These are phyloP conservation scores for Saccharum spontaneum DNA, from an alignment of 176 grass and related monocot species.

Conservation along the genomic window DNA sequence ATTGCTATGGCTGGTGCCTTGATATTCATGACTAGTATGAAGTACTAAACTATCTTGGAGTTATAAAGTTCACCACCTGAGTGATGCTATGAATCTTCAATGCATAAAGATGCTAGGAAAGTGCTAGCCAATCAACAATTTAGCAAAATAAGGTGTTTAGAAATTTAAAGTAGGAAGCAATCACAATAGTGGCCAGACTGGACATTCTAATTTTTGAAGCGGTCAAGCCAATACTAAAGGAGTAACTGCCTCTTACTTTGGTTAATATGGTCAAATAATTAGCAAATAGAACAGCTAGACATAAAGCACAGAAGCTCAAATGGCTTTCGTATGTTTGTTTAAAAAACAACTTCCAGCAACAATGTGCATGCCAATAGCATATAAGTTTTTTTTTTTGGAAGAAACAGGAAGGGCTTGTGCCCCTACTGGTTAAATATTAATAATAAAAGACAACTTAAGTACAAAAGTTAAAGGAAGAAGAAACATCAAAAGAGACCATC, in stretches of 20 bases:
- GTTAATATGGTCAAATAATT: neutral
- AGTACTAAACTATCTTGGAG: neutral
- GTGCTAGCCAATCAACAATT: neutral
- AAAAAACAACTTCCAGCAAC: neutral
- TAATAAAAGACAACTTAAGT: neutral
- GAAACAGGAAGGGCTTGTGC: neutral
- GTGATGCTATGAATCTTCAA: neutral
- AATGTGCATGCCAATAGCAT: conserved; percentile 10
- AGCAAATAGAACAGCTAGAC: neutral
- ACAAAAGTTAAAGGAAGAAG: neutral
- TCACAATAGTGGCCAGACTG: neutral
- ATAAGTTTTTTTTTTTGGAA: neutral
- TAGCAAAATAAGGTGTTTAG: conserved; percentile 4
- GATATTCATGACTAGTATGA: neutral
- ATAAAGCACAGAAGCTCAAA: conserved; percentile 4
- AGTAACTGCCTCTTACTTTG: neutral
- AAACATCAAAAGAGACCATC: neutral
- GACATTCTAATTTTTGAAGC: neutral
- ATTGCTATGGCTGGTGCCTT: neutral
- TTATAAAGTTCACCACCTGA: neutral
- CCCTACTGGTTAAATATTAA: neutral
- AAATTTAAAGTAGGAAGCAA: conserved; percentile 15
- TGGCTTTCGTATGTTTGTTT: neutral
- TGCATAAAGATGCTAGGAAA: conserved; percentile 6
- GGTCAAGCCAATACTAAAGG: neutral